Percentiles rank a stretch among this genome's conserved stretches.
Evolutionary conservation across 352 stramenopile species (phyloP).

Genomic region (Blastocystis sp.): DNA sequence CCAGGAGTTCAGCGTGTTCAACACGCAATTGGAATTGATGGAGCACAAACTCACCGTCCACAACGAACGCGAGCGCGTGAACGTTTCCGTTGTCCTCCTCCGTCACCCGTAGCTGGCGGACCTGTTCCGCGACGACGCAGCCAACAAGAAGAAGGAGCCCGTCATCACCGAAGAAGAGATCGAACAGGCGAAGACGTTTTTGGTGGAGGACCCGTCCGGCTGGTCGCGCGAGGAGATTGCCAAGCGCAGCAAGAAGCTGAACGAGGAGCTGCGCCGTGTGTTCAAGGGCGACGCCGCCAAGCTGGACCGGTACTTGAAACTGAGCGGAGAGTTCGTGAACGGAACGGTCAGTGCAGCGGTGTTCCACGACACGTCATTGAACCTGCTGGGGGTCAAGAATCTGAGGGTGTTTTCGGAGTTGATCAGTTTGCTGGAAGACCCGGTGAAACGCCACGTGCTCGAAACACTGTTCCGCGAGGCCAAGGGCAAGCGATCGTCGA

Average conservation of each 20-base stretch:
- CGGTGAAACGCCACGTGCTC: slow-evolving; percentile 8
- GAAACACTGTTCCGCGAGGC: slow-evolving; percentile 61
- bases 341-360: not conserved
- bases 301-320: slow-evolving; percentile 48
- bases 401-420: not conserved
- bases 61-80: not conserved
- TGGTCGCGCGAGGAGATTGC: slow-evolving; percentile 33
- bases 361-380: slow-evolving; percentile 48
- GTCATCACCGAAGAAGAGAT: slow-evolving; percentile 16
- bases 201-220: slow-evolving; percentile 48
- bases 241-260: not conserved
- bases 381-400: slow-evolving; percentile 20
- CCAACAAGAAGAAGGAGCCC: not conserved
- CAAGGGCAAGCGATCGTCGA: not conserved
- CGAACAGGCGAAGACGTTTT: slow-evolving; percentile 29
- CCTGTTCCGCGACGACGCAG: not conserved
- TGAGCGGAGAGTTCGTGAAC: slow-evolving; percentile 6
- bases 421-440: slow-evolving; percentile 33
- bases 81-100: not conserved
- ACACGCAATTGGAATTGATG: slow-evolving; percentile 32
- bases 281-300: not conserved
- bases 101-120: slow-evolving; percentile 12
- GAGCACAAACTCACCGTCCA: slow-evolving; percentile 36
- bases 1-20: slow-evolving; percentile 40
- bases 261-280: not conserved